Conservation (phyloP, 371 early-diverging fungal species). For the Circinella umbellata region DNA sequence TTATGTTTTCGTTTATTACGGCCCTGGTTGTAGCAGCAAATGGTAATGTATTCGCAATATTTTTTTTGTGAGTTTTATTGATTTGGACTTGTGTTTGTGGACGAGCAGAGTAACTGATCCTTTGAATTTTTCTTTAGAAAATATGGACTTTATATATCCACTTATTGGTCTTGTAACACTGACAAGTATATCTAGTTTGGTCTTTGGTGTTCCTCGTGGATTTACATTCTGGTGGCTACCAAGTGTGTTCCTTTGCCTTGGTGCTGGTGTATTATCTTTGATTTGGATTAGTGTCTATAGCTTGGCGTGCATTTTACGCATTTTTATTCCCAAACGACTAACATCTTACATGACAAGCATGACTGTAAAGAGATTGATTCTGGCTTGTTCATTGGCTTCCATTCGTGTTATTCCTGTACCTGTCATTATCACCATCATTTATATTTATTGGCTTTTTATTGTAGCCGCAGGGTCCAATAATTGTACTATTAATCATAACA, state of each 20-base stretch:
- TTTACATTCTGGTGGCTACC: conserved; percentile 52
- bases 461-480: not conserved
- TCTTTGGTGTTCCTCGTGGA: not conserved
- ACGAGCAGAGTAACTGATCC: too few species aligned
- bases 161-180: not conserved
- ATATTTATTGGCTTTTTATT: conserved; percentile 4
- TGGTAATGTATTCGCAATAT: not conserved
- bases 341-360: not conserved
- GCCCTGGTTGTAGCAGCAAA: not conserved
- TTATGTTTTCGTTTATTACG: conserved; percentile 29
- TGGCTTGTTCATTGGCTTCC: not conserved
- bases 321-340: not conserved
- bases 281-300: conserved; percentile 38
- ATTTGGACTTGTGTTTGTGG: too few species aligned
- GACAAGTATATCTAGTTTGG: not conserved
- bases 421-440: conserved; percentile 1
- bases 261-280: conserved; percentile 59
- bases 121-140: conserved; percentile 11
- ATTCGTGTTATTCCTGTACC: conserved; percentile 2
- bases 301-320: not conserved
- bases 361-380: not conserved
- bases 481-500: not conserved
- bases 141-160: conserved; percentile 9
- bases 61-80: not conserved
- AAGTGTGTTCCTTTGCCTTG: conserved; percentile 64